phyloP scores from a whole-genome alignment of 169 alveolate genomes.

The Cryptosporidium ubiquitum region DNA sequence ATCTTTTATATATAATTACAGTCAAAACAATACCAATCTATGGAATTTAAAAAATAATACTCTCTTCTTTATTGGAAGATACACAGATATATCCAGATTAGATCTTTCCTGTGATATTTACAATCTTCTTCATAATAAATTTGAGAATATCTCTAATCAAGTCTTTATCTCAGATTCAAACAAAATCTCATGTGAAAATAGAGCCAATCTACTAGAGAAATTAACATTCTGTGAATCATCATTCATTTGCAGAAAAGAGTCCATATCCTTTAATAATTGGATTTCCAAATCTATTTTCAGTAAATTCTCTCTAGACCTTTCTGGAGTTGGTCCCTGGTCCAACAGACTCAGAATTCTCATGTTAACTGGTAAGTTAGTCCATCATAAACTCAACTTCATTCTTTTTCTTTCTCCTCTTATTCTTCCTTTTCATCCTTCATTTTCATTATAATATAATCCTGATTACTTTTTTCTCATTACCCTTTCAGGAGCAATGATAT shows the following conservation, averaged over 20 bases:
- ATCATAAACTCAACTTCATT: background rate
- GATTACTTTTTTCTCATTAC: background rate
- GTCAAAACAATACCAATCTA: background rate
- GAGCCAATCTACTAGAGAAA: conserved; percentile 32
- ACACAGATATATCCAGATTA: conserved; percentile 37
- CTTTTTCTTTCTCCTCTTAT: background rate
- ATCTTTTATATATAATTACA: background rate
- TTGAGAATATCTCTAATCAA: background rate
- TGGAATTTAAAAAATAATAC: conserved; percentile 11
- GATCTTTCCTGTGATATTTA: conserved; percentile 33
- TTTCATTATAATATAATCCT: too few relatives aligned
- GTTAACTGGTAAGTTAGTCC: conserved; percentile 39
- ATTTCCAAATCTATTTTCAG: background rate
- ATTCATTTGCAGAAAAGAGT: conserved; percentile 33
- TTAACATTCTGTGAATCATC: background rate
- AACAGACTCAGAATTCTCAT: conserved; percentile 49
- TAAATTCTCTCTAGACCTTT: conserved; percentile 44
- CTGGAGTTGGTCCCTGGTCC: conserved; percentile 74
- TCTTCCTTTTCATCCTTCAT: too few relatives aligned
- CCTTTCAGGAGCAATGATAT: conserved; percentile 16
- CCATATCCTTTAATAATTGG: conserved; percentile 24
- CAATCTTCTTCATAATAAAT: background rate
- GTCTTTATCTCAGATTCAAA: conserved; percentile 57
- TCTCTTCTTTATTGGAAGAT: conserved; percentile 59
- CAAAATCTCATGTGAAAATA: conserved; percentile 53